Evolutionary conservation across 805 yeast genomes (phyloP), one percentile per base, ranked within the genome.

Genomic region (Candida andamanensis): DNA sequence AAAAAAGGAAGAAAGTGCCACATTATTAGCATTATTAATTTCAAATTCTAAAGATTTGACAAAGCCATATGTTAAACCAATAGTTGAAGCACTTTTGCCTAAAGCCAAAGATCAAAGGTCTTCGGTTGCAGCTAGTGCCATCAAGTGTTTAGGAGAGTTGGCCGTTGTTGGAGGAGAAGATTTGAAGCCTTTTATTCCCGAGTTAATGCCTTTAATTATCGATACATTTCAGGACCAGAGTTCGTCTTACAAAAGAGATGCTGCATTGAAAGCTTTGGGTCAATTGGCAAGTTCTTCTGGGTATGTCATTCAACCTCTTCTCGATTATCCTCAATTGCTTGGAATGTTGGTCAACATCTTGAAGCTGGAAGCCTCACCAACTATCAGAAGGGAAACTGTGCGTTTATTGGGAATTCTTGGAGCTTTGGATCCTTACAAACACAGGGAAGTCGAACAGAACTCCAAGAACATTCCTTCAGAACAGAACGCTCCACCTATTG

Each of bases 381-480:
- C 73, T 4, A 78, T 85, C 6, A 76, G 92, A 48, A 66, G 95
- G 36, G 97, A 92, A 53, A 83, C 96, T 0, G 95, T 92, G 1
- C 72, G 90, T 42, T 59, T 92, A 15, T 64, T 92, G 35, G 99
- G 99, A 50, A 87, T 89, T 20, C 63, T 92, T 25, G 99, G 99
- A 41, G 98, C 98, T 0, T 63, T 92, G 29, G 98, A 92, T 57
- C 99, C 99, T 1, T 92, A 90, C 52, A 89, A 85, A 50, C 94
- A 87, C 45, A 76, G 95, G 35, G 95, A 86, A 46, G 85, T 89
- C 7, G 97, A 89, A 51, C 79, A 85, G 36, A 69, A 68, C 1
- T 72, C 81, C 1, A 76, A 72, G 47, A 67, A 44, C 26, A 59
- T 59, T 5, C 64, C 69, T 0, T 80, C 74, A 1, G 94, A 85